Evolutionary conservation across 1,284 basidiomycete species (phyloP).

Genomic region (Ustilago bromivora): DNA sequence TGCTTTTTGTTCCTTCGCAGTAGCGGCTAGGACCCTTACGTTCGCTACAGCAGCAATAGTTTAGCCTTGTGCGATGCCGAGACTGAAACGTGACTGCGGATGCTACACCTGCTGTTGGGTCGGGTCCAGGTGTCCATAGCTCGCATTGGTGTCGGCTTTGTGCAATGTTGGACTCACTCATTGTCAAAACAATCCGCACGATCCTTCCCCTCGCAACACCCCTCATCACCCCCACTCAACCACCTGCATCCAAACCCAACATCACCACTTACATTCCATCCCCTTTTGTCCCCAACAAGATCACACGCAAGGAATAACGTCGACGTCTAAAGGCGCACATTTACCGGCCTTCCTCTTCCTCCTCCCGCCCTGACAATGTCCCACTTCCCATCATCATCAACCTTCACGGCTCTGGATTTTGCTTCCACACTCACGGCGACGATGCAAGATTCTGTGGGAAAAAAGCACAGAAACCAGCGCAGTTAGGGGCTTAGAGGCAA

Average conservation of each 20-base stretch:
- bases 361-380: conserved; percentile 18
- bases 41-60: too few relatives aligned
- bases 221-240: conserved; percentile 38
- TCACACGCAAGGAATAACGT: conserved; percentile 36
- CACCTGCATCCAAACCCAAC: conserved; percentile 36
- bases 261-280: conserved; percentile 47
- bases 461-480: not conserved
- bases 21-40: too few relatives aligned
- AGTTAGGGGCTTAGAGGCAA: not conserved
- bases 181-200: conserved; percentile 41
- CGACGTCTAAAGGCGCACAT: conserved; percentile 46
- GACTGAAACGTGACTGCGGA: too few relatives aligned
- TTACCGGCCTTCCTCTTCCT: conserved; percentile 31
- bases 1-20: not conserved
- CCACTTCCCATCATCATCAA: conserved; percentile 52
- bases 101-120: too few relatives aligned
- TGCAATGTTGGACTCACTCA: conserved; percentile 29
- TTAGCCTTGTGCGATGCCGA: too few relatives aligned
- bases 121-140: too few relatives aligned
- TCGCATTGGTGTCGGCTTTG: too few relatives aligned
- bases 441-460: conserved; percentile 46
- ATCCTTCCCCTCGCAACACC: conserved; percentile 35
- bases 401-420: conserved; percentile 56
- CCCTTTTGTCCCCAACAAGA: conserved; percentile 40
- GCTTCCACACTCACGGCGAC: conserved; percentile 43